Evolutionary conservation across 345 rosid genomes (phyloP), one percentile per base, ranked within the genome.

Genomic region (Hibiscus mutabilis): DNA sequence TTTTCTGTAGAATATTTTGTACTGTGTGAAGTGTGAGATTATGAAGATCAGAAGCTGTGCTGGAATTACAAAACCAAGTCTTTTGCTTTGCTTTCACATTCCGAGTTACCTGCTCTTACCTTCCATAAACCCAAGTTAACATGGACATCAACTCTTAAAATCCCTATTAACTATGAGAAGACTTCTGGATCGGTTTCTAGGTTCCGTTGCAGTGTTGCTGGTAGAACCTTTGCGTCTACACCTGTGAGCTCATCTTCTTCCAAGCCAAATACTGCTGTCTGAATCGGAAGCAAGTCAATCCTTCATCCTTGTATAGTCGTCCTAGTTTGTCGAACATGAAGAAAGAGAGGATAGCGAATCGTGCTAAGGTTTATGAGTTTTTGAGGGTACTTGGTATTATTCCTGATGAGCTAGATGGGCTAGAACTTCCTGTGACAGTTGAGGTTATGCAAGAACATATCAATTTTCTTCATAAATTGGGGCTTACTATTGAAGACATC

Each of bases 361-460:
- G 60, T 3, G 27, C 60, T 0, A 55, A 21, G 60, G 60, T 55
- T 55, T 55, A 55, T 55, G 60, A 55, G 60, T 55, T 55, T 55
- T 55, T 55, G 60, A 55, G 60, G 60, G 31, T 22, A 56, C 60
- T 89, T 61, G 97, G 96, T 46, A 80, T 93, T 69, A 82, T 83
- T 68, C 92, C 90, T 49, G 90, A 87, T 66, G 90, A 84, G 80
- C 90, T 93, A 72, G 98, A 93, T 74, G 98, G 93, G 14, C 80
- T 93, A 73, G 98, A 93, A 52, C 97, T 93, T 66, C 98, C 96
- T 21, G 97, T 91, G 46, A 91, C 97, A 6, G 83, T 75, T 60
- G 96, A 91, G 67, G 91, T 91, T 14, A 91, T 91, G 86, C 83
- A 73, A 72, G 98, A 93, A 75, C 90, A 97, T 22, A 85, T 93